Base-by-base conservation (phyloP, 2,329 filamentous ascomycete species). In the Alternaria arbusti region DNA sequence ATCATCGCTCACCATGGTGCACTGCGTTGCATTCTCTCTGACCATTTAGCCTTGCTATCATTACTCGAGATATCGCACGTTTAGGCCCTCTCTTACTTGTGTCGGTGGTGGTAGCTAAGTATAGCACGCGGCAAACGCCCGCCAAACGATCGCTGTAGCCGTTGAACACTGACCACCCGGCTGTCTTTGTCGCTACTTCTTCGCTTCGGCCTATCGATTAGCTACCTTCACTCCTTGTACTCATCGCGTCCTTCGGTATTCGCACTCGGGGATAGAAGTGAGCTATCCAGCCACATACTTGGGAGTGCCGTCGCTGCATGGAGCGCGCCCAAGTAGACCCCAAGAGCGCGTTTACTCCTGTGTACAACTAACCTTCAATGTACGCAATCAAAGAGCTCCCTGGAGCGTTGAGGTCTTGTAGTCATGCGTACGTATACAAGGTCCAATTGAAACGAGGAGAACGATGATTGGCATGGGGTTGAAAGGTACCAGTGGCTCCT, bases 131-230 rank as follows among this genome's bases (percentile, higher is more conserved):
- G 23, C 32, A 25, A 25, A 32, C 25, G 26, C 45, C 45, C 45
- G 23, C 36, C 20, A 45, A 22, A 58, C 26, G 57, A 51, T 63
- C 61, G 61, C 59, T 63, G 55, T 45, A 63, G 61, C 61, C 57
- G 57, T 56, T 46, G 32, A 56, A 63, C 61, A 63, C 61, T 63
- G 61, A 60, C 57, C 61, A 47, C 61, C 36, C 10, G 57, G 61
- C 50, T 63, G 32, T 63, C 57, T 60, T 60, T 60, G 61, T 56
- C 61, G 40, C 44, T 36, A 26, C 60, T 56, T 54, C 49, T 36
- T 52, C 25, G 61, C 61, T 32, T 63, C 57, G 40, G 32, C 50
- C 57, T 51, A 60, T 46, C 50, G 57, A 56, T 56, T 54, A 45
- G 23, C 30, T 25, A 40, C 30, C 30, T 52, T 40, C 13, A 51